Base-by-base conservation (phyloP, 2,329 filamentous ascomycete genomes). In the Alternaria angustiovoidea region DNA sequence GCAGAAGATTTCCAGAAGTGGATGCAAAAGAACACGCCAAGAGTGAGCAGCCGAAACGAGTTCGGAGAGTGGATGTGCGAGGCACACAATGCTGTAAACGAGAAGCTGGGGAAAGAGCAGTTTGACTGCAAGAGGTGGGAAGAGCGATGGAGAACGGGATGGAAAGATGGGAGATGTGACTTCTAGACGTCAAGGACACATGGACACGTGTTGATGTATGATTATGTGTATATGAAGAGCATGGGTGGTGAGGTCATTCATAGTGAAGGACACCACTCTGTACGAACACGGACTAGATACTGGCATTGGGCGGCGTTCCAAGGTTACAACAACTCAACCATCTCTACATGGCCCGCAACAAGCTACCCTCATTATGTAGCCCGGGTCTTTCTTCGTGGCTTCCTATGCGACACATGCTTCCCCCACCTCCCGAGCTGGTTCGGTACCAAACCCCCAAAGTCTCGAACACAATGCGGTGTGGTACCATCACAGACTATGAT, bases 41-140 rank as follows among this genome's bases (percentile, higher is more conserved):
- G 81, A 57, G 80, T 89, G 18, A 83, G 82, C 59, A 83, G 81
- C 47, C 77, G 86, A 56, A 86, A 88, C 58, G 90, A 93, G 69
- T 93, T 95, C 78, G 92, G 91, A 24, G 83, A 83, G 61, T 96
- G 92, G 92, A 85, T 95, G 78, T 96, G 92, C 75, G 89, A 91
- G 72, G 92, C 92, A 62, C 92, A 96, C 78, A 96, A 96, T 79
- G 91, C 91, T 28, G 92, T 96, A 46, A 96, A 96, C 78, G 83
- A 84, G 61, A 98, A 97, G 83, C 79, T 99, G 69, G 95, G 95
- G 51, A 99, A 99, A 85, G 85, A 87, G 61, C 86, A 86, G 69
- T 99, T 99, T 81, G 93, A 99, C 83, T 99, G 95, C 81, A 84
- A 83, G 56, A 87, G 84, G 72, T 98, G 95, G 94, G 89, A 97